Conservation (phyloP, 768 basidiomycete species). For the Serendipita indica region DNA sequence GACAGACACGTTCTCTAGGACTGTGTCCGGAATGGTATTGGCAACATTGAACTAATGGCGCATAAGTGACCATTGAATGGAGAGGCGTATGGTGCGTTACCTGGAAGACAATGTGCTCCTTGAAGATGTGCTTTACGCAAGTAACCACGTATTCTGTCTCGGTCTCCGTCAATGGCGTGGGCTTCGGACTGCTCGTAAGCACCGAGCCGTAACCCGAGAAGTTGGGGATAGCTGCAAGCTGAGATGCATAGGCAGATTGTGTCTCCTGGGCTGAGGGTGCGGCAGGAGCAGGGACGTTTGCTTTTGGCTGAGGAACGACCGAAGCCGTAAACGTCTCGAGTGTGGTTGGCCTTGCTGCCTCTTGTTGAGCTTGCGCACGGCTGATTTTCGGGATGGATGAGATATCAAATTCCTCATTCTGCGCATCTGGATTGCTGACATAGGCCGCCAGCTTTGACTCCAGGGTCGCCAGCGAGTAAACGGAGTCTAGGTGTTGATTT, state of each 20-base stretch:
- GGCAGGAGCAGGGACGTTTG: constrained; percentile 42
- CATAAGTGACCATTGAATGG: constrained; percentile 8
- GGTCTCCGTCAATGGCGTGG: constrained; percentile 77
- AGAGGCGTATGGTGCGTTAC: constrained; percentile 28
- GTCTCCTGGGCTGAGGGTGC: constrained; percentile 74
- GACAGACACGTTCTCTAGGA: constrained; percentile 86
- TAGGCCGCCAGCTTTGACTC: constrained; percentile 90
- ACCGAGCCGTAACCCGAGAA: constrained; percentile 73
- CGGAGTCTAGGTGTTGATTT: constrained; percentile 49
- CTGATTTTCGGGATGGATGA: constrained; percentile 86
- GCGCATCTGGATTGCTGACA: constrained; percentile 65
- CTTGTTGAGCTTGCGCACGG: constrained; percentile 78
- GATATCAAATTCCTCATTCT: constrained; percentile 64
- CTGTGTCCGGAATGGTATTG: constrained; percentile 90
- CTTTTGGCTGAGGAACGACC: constrained; percentile 33
- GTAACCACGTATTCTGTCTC: constrained; percentile 98
- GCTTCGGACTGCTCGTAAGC: constrained; percentile 69
- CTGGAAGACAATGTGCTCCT: constrained; percentile 93
- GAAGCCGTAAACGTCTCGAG: constrained; percentile 75
- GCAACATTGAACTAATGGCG: constrained; percentile 77
- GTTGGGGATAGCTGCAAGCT: constrained; percentile 77
- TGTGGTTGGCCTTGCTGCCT: constrained; percentile 78
- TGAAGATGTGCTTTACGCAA: constrained; percentile 93
- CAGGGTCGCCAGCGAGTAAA: constrained; percentile 78
- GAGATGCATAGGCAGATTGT: constrained; percentile 73